A percentile compares a stretch with the other conserved stretches of the same genome.
Conservation (phyloP, 192 early-diverging fungal genomes). For the Globomyces pollinis-pini region DNA sequence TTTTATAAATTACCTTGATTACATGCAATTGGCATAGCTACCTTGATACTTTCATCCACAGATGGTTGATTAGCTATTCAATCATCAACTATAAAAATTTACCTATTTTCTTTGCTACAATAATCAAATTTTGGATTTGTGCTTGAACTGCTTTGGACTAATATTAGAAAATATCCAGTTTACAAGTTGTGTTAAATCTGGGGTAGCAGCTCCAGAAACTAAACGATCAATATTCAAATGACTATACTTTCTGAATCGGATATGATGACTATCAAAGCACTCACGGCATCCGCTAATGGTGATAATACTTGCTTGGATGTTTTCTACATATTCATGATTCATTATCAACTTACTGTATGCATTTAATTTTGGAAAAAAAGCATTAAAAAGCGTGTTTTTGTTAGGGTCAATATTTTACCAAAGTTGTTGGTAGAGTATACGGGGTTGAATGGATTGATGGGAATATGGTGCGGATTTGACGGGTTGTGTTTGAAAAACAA, state of each 20-base stretch:
- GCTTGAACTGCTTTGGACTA: constrained; percentile 28
- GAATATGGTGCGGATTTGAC: no score
- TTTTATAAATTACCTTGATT: no score
- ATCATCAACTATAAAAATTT: no score
- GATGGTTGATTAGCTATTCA: constrained; percentile 20
- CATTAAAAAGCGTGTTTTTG: no score
- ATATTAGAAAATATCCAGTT: no score
- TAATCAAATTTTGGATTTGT: constrained; percentile 36
- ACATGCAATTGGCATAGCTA: constrained; percentile 37
- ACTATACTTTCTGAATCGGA: constrained; percentile 41
- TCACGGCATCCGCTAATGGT: constrained; percentile 48
- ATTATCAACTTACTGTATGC: no score
- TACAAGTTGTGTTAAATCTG: constrained; percentile 36
- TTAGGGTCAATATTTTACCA: no score
- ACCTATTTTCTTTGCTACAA: constrained; percentile 29
- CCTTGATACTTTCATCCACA: constrained; percentile 26
- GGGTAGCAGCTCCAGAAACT: constrained; percentile 30
- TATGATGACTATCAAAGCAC: constrained; percentile 40
- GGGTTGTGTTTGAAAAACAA: no score
- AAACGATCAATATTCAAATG: no score
- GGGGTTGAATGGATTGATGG: no score
- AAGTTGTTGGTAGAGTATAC: no score
- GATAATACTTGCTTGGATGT: constrained; percentile 39
- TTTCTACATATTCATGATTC: no score
- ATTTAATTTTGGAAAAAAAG: constrained; percentile 26